Evolutionary conservation across 2,329 filamentous ascomycete genomes (phyloP).

Genomic region (Polychaeton citri): DNA sequence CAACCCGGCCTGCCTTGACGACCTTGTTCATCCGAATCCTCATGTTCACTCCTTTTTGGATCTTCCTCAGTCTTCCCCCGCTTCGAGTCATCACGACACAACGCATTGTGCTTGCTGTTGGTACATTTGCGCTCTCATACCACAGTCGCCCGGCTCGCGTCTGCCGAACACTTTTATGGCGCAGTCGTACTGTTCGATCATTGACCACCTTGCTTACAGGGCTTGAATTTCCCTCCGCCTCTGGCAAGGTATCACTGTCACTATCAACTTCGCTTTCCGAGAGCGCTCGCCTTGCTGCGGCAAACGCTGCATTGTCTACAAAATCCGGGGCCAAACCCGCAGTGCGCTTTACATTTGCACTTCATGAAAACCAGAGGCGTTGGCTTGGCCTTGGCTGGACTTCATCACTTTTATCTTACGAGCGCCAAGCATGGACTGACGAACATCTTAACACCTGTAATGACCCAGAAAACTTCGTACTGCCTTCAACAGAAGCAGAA

Average conservation of each 20-base stretch:
- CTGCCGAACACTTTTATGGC: conserved; percentile 77
- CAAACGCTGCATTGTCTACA: conserved; percentile 16
- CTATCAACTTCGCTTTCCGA: conserved; percentile 3
- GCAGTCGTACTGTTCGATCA: conserved; percentile 61
- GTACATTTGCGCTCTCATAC: conserved; percentile 80
- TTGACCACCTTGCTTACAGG: conserved; percentile 65
- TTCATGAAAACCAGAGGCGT: conserved; percentile 91
- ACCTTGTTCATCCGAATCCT: conserved; percentile 81
- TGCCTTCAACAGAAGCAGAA: conserved; percentile 53
- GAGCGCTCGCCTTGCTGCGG: conserved; percentile 19
- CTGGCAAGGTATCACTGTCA: conserved; percentile 11
- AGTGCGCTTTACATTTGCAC: conserved; percentile 88
- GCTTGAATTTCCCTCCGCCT: conserved; percentile 50
- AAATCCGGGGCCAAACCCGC: conserved; percentile 44
- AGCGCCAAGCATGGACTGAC: conserved; percentile 85
- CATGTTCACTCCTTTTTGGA: conserved; percentile 79
- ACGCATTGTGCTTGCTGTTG: conserved; percentile 69
- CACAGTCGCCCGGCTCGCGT: conserved; percentile 80
- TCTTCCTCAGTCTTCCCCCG: conserved; percentile 67
- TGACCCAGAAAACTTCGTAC: conserved; percentile 56
- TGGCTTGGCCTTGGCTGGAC: conserved; percentile 97
- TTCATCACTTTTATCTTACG: conserved; percentile 76
- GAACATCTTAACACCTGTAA: conserved; percentile 79
- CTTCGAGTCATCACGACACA: conserved; percentile 75
- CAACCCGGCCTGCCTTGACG: conserved; percentile 77